Evolutionary conservation across 2,329 filamentous ascomycete species (phyloP).

Genomic region (Ceratocystis huliohia): DNA sequence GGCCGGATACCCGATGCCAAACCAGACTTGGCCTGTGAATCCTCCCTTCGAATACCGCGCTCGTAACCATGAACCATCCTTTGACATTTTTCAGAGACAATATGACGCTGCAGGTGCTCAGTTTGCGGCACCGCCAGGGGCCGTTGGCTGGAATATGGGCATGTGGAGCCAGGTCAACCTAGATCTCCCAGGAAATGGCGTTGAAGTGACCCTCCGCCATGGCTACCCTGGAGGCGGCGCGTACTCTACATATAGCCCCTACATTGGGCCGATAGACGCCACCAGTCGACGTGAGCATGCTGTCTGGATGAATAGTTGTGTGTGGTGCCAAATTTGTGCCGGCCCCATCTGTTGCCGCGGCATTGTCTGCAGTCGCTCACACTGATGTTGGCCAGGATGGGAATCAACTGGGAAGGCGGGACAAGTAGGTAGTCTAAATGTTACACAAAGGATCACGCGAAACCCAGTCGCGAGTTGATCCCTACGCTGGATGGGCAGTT

Average conservation of each 20-base stretch:
- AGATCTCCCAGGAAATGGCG: not conserved
- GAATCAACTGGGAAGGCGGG: not conserved
- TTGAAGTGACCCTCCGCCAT: not conserved
- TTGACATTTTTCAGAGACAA: not conserved
- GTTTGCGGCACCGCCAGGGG: not conserved
- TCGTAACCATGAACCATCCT: not conserved
- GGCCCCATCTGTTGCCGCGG: slow-evolving; percentile 5
- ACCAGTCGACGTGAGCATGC: not conserved
- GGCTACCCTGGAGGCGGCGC: not conserved
- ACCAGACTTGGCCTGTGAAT: not conserved
- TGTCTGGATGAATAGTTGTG: not conserved
- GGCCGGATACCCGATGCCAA: not conserved
- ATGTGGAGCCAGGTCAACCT: not conserved
- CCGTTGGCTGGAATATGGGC: not conserved
- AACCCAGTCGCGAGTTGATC: not conserved
- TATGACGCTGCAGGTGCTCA: not conserved
- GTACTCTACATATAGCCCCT: not conserved
- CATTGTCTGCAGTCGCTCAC: not conserved
- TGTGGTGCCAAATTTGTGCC: not conserved
- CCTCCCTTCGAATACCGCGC: not conserved
- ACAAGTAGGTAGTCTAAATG: not conserved
- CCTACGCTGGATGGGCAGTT: not conserved
- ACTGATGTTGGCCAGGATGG: not conserved
- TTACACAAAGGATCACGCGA: not conserved
- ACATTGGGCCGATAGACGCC: not conserved